Percentiles rank a stretch among this genome's conserved stretches.
These are phyloP conservation scores for Ambrosia hybrid DNA, from an alignment of 140 eudicot genomes.

Conservation along the genomic window DNA sequence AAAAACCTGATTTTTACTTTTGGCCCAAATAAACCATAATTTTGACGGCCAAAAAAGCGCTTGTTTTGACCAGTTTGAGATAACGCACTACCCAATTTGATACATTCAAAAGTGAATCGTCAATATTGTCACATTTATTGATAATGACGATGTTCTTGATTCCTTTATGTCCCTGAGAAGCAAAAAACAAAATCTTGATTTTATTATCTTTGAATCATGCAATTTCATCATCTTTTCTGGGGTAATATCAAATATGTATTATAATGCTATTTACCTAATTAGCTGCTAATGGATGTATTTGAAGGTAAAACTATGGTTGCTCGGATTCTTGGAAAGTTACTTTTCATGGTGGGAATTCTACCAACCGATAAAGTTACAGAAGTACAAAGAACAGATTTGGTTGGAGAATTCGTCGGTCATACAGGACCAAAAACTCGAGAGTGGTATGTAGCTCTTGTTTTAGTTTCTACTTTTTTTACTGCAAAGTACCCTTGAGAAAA, in stretches of 20 bases:
- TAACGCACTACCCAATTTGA: neutral
- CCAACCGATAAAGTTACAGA: constrained; percentile 93
- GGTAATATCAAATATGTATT: neutral
- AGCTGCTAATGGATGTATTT: neutral
- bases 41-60: too few relatives aligned
- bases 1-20: too few relatives aligned
- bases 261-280: neutral
- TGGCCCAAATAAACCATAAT: too few relatives aligned
- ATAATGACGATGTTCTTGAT: constrained; percentile 1
- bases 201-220: neutral
- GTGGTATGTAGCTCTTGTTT: constrained; percentile 51
- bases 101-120: neutral
- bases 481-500: constrained; percentile 17
- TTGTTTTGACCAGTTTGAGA: neutral
- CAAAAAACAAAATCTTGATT: neutral
- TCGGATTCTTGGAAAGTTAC: constrained; percentile 86
- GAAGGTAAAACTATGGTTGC: constrained; percentile 98
- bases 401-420: constrained; percentile 97
- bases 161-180: neutral
- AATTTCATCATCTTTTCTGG: neutral
- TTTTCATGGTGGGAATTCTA: constrained; percentile 87
- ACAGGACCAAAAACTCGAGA: constrained; percentile 96
- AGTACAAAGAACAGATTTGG: constrained; percentile 96
- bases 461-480: neutral
- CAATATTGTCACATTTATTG: neutral